Base-by-base conservation (phyloP, 225 moss, liverwort and hornwort genomes). In the Rhytidiadelphus loreus region DNA sequence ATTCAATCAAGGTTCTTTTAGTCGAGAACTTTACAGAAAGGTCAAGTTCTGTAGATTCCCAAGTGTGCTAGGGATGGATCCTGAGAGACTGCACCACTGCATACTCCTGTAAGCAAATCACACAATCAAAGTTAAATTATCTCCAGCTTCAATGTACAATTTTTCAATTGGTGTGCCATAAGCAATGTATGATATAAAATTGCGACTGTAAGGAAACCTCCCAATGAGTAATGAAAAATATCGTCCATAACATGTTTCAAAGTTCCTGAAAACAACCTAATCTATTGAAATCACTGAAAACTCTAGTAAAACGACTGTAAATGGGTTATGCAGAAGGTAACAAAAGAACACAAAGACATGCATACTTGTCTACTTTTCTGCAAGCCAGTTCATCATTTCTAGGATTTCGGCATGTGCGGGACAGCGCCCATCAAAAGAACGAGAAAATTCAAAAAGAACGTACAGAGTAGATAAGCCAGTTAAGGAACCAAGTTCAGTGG, bases 21-120 rank as follows among this genome's bases (percentile, higher is more conserved):
- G 39, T 82, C 46, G 41, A 50, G 35, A 71, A 81, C 93, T 87
- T 39, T 89, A 94, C 94, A 94, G 68, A 46, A 83, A 91, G 52
- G 86, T 88, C 84, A 94, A 85, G 73, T 88, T 88, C 50, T 19
- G 59, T 14, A 94, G 68, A 17, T 90, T 81, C 23, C 91, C 90
- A 28, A 94, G 85, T 55, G 86, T 33, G 29, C 21, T 9, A 29
- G 94, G 94, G 60, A 94, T 93, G 16, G n/a, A 1, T 69, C 94
- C 94, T 28, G 90, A 53, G 82, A 94, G 84, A 76, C 82, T 58
- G 50, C 94, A 94, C 30, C 13, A 8, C 69, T 93, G 94, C 88
- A 94, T 88, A 93, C 83, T 88, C 90, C 94, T 94, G 94, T 12
- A 80, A 84, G 18, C 70, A 90, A 50, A 88, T 41, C 82, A 70